phyloP scores from a whole-genome alignment of 1,139 yeast species.

The Candida dubliniensis region DNA sequence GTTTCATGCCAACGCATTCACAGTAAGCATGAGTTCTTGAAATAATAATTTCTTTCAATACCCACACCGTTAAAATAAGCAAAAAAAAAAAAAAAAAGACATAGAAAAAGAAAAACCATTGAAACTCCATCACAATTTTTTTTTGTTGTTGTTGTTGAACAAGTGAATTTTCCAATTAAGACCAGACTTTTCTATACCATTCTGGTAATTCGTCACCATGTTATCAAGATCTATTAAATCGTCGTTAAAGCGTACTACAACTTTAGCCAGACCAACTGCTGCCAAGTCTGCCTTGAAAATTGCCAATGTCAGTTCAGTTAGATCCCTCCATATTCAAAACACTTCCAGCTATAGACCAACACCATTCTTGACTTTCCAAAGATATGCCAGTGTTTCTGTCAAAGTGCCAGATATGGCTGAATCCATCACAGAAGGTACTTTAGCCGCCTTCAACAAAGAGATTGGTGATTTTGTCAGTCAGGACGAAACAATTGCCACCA shows the following conservation, averaged over 20 bases:
- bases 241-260: constrained; percentile 15
- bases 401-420: constrained; percentile 99
- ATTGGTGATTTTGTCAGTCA: constrained; percentile 87
- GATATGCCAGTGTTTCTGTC: constrained; percentile 54
- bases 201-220: constrained; percentile 10
- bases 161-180: neutral
- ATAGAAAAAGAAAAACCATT: neutral
- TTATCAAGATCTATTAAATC: constrained; percentile 19
- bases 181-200: neutral
- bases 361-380: constrained; percentile 22
- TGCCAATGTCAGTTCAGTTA: constrained; percentile 11
- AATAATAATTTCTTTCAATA: no score
- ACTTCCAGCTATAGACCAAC: constrained; percentile 3
- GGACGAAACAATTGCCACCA: constrained; percentile 94
- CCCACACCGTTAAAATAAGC: neutral
- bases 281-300: constrained; percentile 10
- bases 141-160: neutral
- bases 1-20: no score
- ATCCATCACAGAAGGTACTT: constrained; percentile 95
- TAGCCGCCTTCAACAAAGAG: constrained; percentile 71
- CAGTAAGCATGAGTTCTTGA: no score
- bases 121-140: neutral
- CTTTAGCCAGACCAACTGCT: constrained; percentile 7
- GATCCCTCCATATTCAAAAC: constrained; percentile 12
- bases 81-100: neutral